phyloP scores from a whole-genome alignment of 1,284 basidiomycete species.

The Pyrrhoderma noxium region DNA sequence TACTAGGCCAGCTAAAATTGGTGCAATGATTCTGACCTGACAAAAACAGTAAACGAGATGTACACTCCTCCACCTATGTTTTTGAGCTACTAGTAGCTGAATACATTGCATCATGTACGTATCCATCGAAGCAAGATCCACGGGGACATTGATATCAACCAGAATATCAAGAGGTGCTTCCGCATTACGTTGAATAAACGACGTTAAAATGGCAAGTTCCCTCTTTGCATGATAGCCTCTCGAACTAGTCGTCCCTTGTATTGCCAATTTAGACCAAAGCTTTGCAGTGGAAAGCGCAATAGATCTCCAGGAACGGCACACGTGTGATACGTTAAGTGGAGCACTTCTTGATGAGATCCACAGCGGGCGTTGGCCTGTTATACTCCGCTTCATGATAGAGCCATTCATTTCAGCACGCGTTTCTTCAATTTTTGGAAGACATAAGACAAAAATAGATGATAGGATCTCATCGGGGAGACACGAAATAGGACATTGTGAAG shows the following conservation, averaged over 20 bases:
- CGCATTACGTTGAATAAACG: neutral
- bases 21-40: neutral
- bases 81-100: neutral
- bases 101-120: neutral
- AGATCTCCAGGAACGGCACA: neutral
- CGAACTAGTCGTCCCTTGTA: neutral
- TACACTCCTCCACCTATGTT: neutral
- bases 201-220: neutral
- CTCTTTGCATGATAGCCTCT: neutral
- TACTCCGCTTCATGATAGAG: neutral
- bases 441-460: neutral
- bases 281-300: neutral
- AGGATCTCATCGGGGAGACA: neutral
- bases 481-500: neutral
- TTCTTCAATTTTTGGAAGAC: neutral
- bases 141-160: neutral
- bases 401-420: neutral
- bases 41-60: neutral
- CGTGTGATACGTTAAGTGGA: neutral
- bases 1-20: neutral
- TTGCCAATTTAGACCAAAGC: neutral
- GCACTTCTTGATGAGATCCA: neutral
- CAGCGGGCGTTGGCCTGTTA: neutral
- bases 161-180: conserved; percentile 1
- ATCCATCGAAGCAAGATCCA: neutral